phyloP scores from a whole-genome alignment of 1,284 basidiomycete genomes.

The Singerocomus rubriflavus region DNA sequence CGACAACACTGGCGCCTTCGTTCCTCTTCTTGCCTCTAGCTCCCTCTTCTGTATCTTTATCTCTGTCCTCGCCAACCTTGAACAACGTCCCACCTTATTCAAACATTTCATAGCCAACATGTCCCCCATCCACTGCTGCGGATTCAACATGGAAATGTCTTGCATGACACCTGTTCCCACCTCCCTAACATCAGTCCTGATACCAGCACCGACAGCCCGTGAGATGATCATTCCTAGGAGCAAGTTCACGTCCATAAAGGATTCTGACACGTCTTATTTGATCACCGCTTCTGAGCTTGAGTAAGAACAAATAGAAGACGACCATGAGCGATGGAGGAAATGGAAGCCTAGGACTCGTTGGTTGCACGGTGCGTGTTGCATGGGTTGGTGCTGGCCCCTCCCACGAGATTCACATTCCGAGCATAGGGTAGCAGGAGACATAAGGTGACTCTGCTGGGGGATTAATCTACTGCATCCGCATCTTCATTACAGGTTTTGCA shows the following conservation, averaged over 20 bases:
- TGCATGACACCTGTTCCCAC: slow-evolving; percentile 78
- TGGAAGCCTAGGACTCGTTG: too few species aligned
- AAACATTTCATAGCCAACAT: slow-evolving; percentile 34
- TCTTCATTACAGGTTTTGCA: too few species aligned
- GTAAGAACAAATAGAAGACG: too few species aligned
- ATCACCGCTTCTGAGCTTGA: slow-evolving; percentile 67
- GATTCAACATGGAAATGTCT: slow-evolving; percentile 85
- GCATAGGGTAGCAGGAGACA: too few species aligned
- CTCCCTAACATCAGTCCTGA: slow-evolving; percentile 68
- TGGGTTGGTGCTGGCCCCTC: too few species aligned
- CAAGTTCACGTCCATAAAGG: slow-evolving; percentile 87
- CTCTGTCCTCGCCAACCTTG: slow-evolving; percentile 57
- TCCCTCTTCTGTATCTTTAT: slow-evolving; percentile 32
- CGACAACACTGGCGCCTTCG: neutral
- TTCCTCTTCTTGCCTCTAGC: slow-evolving; percentile 9
- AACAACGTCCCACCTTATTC: slow-evolving; percentile 53
- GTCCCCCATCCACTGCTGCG: slow-evolving; percentile 69
- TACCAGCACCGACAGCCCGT: slow-evolving; percentile 70
- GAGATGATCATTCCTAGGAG: slow-evolving; percentile 97
- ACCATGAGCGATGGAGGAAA: too few species aligned
- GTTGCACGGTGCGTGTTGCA: too few species aligned
- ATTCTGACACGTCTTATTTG: slow-evolving; percentile 89
- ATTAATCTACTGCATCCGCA: too few species aligned
- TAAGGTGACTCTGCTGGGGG: too few species aligned
- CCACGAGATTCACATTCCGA: too few species aligned